Percentiles rank a stretch among this genome's conserved stretches.
These are phyloP conservation scores for Pichia sp. DNA, from an alignment of 1,139 yeast species.

Conservation along the genomic window DNA sequence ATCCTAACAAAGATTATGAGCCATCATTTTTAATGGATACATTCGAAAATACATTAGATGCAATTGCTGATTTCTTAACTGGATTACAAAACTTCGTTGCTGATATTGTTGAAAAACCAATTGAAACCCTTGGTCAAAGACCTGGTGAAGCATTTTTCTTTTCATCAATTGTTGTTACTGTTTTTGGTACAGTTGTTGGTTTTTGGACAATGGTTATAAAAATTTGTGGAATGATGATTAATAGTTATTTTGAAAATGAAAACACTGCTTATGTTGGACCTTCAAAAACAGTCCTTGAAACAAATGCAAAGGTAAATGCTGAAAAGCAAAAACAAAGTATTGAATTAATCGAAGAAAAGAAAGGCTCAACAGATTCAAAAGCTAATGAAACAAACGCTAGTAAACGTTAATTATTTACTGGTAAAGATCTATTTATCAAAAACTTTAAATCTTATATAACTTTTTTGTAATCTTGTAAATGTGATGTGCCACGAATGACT, in stretches of 20 bases:
- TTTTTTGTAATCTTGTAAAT: conserved; percentile 1
- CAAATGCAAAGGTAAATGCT: conserved; percentile 2
- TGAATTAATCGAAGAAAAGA: conserved; percentile 17
- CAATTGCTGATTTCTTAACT: conserved; percentile 5
- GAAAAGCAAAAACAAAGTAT: background rate
- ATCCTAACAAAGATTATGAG: conserved; percentile 19
- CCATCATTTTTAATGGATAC: conserved; percentile 18
- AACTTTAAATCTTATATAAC: background rate
- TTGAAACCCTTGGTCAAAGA: conserved; percentile 34
- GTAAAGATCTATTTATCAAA: background rate
- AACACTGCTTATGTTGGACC: conserved; percentile 11
- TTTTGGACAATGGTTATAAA: conserved; percentile 34
- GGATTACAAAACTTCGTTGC: conserved; percentile 27
- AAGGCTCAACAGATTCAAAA: conserved; percentile 25
- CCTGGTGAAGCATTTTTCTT: conserved; percentile 48
- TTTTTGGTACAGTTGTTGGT: conserved; percentile 39
- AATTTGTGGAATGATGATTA: conserved; percentile 21
- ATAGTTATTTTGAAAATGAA: conserved; percentile 9
- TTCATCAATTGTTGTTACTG: conserved; percentile 36
- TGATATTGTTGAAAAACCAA: conserved; percentile 40
- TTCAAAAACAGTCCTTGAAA: background rate
- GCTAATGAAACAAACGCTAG: conserved; percentile 30
- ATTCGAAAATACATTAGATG: conserved; percentile 24
- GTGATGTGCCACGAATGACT: conserved; percentile 28
- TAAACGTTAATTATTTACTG: conserved; percentile 22